These are phyloP conservation scores for Inonotus hispidus DNA, from an alignment of 1,284 basidiomycete genomes.

Conservation along the genomic window DNA sequence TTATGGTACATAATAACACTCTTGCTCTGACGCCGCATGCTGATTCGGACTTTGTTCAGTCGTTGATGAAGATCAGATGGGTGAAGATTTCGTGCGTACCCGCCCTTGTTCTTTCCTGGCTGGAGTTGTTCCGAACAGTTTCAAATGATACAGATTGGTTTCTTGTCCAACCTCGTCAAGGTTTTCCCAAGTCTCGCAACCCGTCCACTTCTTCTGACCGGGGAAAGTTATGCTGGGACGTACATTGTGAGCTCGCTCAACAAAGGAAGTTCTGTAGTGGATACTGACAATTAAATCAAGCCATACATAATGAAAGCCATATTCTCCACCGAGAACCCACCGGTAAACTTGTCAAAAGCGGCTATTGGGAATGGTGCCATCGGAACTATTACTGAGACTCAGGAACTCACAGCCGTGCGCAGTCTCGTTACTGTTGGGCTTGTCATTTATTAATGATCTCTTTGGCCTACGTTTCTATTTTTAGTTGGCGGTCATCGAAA, in stretches of 20 bases:
- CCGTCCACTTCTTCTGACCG: conserved; percentile 55
- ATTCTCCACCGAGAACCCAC: conserved; percentile 53
- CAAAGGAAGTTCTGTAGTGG: not conserved
- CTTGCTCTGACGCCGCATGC: not conserved
- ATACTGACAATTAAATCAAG: conserved; percentile 28
- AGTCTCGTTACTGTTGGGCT: no score
- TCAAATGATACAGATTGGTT: conserved; percentile 45
- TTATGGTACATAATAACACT: conserved; percentile 43
- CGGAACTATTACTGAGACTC: conserved; percentile 40
- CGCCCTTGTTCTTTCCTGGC: not conserved
- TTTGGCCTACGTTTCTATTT: not conserved
- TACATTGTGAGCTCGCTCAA: conserved; percentile 44
- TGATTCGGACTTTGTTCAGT: conserved; percentile 32
- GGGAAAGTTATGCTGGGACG: conserved; percentile 63
- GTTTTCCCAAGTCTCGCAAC: conserved; percentile 58
- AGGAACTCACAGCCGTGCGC: conserved; percentile 49
- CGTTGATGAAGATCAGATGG: conserved; percentile 62
- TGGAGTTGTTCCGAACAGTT: conserved; percentile 19
- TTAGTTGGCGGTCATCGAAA: conserved; percentile 54
- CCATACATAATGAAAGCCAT: conserved; percentile 71
- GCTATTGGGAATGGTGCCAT: conserved; percentile 69
- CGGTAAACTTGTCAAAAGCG: conserved; percentile 58
- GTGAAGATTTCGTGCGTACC: conserved; percentile 51
- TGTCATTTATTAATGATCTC: not conserved
- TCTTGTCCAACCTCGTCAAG: conserved; percentile 57